Conservation (phyloP, 2,329 filamentous ascomycete genomes). For the Clonostachys byssicola region DNA sequence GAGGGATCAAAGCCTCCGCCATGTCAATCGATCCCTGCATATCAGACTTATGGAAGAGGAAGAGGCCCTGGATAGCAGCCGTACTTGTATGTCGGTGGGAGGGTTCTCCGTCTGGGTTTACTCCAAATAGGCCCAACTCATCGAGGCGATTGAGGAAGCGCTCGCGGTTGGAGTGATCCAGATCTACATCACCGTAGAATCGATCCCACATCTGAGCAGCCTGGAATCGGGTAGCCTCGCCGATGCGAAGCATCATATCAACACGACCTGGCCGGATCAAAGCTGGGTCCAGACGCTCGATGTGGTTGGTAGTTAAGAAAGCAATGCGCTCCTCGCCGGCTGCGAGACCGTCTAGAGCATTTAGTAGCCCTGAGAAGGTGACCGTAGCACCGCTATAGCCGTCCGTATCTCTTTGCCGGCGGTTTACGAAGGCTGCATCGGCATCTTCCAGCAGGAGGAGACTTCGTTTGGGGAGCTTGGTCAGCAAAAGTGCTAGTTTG, state of each 20-base stretch:
- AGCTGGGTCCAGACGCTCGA: constrained; percentile 84
- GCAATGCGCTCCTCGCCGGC: constrained; percentile 92
- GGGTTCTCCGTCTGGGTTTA: constrained; percentile 40
- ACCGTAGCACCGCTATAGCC: constrained; percentile 86
- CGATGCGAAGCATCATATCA: constrained; percentile 87
- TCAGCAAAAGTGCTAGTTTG: constrained; percentile 78
- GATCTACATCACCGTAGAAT: constrained; percentile 84
- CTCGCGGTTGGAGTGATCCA: constrained; percentile 54
- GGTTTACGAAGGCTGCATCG: constrained; percentile 84
- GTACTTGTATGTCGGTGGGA: constrained; percentile 66
- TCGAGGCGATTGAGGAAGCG: constrained; percentile 69
- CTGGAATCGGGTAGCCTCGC: constrained; percentile 82
- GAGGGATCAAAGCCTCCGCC: constrained; percentile 63
- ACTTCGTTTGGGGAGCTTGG: constrained; percentile 78
- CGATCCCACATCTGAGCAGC: constrained; percentile 87
- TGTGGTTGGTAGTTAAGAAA: constrained; percentile 92
- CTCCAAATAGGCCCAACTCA: constrained; percentile 65
- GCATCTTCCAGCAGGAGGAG: constrained; percentile 85
- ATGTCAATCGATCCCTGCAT: constrained; percentile 82
- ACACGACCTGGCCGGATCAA: constrained; percentile 87
- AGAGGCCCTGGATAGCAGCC: constrained; percentile 88
- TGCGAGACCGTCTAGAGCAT: constrained; percentile 85
- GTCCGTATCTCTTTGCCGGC: constrained; percentile 71
- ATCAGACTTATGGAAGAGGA: constrained; percentile 91
- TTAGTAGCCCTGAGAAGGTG: constrained; percentile 88